These are phyloP conservation scores for Colletotrichum trifolii DNA, from an alignment of 2,329 filamentous ascomycete species.

Conservation along the genomic window DNA sequence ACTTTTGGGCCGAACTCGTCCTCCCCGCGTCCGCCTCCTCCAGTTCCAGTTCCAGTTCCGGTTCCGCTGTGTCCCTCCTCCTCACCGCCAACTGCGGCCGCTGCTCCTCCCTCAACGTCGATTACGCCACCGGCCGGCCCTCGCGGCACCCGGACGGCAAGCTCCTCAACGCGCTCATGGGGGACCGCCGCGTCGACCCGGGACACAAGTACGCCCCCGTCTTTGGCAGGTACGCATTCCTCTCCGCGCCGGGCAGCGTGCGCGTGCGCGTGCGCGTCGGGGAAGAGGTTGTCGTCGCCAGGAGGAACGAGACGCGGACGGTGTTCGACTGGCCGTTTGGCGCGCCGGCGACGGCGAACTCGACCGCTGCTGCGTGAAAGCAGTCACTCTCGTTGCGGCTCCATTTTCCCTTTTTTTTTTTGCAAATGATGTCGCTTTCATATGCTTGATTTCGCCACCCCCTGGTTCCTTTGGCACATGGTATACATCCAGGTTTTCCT, in stretches of 20 bases:
- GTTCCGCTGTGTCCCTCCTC: conserved; percentile 52
- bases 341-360: neutral
- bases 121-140: conserved; percentile 73
- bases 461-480: too few relatives aligned
- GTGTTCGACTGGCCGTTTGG: conserved; percentile 62
- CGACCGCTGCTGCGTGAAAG: conserved; percentile 13
- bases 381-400: neutral
- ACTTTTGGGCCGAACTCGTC: conserved; percentile 75
- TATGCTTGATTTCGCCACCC: too few relatives aligned
- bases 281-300: conserved; percentile 65
- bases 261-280: conserved; percentile 60
- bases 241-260: conserved; percentile 43
- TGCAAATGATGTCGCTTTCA: too few relatives aligned
- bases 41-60: neutral
- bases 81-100: conserved; percentile 77
- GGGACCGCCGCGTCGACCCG: conserved; percentile 76
- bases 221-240: conserved; percentile 79
- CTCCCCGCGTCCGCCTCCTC: conserved; percentile 44
- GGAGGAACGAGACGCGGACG: conserved; percentile 61
- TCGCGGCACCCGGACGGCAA: conserved; percentile 64
- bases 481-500: too few relatives aligned
- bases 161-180: conserved; percentile 76
- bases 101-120: conserved; percentile 77
- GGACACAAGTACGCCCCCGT: conserved; percentile 75
- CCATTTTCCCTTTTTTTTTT: neutral